These are phyloP conservation scores for Trichomonas vaginalis DNA, from an alignment of 208 protist species.

Conservation along the genomic window DNA sequence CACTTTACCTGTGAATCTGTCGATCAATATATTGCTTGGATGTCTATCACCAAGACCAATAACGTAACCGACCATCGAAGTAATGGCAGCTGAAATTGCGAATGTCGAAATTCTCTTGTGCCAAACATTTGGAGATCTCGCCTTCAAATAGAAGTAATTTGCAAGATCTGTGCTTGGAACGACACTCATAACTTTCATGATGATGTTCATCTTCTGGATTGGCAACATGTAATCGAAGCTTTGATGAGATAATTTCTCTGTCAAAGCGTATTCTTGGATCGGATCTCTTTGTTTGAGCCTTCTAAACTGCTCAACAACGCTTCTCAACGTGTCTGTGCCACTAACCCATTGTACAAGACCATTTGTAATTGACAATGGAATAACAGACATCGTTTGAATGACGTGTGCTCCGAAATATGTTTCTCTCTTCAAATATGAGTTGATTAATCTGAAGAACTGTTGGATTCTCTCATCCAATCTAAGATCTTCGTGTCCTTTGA, in stretches of 20 bases:
- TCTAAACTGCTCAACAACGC: neutral
- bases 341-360: neutral
- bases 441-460: slow-evolving; percentile 3
- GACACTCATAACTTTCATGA: neutral
- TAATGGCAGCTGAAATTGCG: neutral
- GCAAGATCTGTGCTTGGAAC: neutral
- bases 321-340: neutral
- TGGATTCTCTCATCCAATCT: slow-evolving; percentile 4
- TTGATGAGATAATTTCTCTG: neutral
- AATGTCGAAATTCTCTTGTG: neutral
- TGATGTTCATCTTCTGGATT: neutral
- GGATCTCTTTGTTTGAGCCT: neutral
- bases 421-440: neutral
- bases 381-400: neutral
- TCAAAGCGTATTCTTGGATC: neutral
- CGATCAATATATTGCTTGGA: neutral
- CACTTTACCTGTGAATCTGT: neutral
- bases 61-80: neutral
- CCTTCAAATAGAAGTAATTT: neutral
- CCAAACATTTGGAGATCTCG: neutral
- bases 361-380: neutral
- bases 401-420: neutral
- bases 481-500: slow-evolving; percentile 10
- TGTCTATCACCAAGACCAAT: neutral
- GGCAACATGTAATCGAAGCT: neutral